Conservation (phyloP, 306 rosid genomes). For the Pterocarpus macrocarpus region DNA sequence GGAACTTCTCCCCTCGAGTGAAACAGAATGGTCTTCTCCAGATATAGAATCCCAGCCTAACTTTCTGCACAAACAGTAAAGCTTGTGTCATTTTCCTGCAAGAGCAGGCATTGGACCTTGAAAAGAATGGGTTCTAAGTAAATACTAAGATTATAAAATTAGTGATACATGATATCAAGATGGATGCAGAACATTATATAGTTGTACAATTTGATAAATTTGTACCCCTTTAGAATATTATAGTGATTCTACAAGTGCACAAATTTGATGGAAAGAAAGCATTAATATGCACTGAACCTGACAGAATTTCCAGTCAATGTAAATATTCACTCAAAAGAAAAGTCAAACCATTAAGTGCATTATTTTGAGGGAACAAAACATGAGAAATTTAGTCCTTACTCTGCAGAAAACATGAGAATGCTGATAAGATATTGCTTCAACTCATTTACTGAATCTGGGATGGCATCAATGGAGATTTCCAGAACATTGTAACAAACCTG, state of each 20-base stretch:
- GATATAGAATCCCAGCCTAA: constrained; percentile 68
- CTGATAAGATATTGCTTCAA: too few species aligned
- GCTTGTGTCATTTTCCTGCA: constrained; percentile 2
- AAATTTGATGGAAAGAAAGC: not conserved
- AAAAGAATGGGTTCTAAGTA: not conserved
- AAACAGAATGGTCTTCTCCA: constrained; percentile 61
- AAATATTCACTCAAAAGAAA: constrained; percentile 17
- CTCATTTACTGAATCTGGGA: too few species aligned
- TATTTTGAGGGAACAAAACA: not conserved
- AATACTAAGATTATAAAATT: not conserved
- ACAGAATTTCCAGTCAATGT: constrained; percentile 10
- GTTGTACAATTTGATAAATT: not conserved
- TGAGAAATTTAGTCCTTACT: too few species aligned
- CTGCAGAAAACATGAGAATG: too few species aligned
- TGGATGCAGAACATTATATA: constrained; percentile 11
- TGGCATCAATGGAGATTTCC: too few species aligned
- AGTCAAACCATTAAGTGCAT: not conserved
- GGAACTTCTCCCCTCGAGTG: constrained; percentile 58
- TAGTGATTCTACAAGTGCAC: constrained; percentile 6
- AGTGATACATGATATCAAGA: not conserved
- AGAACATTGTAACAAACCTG: too few species aligned
- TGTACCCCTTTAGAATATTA: too few species aligned
- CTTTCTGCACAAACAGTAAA: constrained; percentile 51
- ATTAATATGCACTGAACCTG: not conserved
- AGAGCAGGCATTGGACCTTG: not conserved